Base-by-base conservation (phyloP, 2,329 filamentous ascomycete genomes). In the Aspergillus nomiae region DNA sequence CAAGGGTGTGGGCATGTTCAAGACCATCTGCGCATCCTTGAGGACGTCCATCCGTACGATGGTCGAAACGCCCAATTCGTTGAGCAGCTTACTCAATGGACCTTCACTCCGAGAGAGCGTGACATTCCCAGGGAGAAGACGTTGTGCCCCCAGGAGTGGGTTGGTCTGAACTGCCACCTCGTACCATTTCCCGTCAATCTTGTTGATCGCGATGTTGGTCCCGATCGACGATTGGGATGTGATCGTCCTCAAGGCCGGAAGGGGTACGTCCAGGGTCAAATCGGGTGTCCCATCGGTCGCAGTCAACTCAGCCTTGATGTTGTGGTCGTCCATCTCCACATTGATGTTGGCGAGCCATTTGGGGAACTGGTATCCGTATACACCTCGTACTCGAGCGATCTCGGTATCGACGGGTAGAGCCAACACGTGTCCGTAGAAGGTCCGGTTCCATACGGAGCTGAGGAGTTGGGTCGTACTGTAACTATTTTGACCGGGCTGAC, bases 271-370 rank as follows among this genome's bases (percentile, higher is more conserved):
- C 19, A 55, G 24, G 30, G 51, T 55, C 51, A 55, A 34, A 55
- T 55, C 51, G n/a, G 51, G 51, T 6, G 51, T 55, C 51, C 51
- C 51, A 55, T 55, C 51, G 11, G 51, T 55, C 24, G 51, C 51
- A n/a, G 51, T 36, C 19, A 55, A n/a, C 19, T 24, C 30, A 11
- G 51, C 51, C 36, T 55, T 55, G 51, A 55, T 55, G n/a, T 24
- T 32, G 14, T 55, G 19, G 14, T 55, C 51, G 30, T 55, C 51
- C 51, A 55, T 55, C 36, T 55, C 51, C 51, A 55, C 14, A 12
- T 12, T 55, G 51, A 55, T 55, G 51, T 55, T 55, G 30, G 51
- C 51, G n/a, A 55, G 51, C 51, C 51, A 55, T 55, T 55, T 55
- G 19, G 51, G 51, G n/a, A 55, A 36, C 24, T 55, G 51, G 30